phyloP scores from a whole-genome alignment of 148 eudicot species.

The Persicaria maculosa region DNA sequence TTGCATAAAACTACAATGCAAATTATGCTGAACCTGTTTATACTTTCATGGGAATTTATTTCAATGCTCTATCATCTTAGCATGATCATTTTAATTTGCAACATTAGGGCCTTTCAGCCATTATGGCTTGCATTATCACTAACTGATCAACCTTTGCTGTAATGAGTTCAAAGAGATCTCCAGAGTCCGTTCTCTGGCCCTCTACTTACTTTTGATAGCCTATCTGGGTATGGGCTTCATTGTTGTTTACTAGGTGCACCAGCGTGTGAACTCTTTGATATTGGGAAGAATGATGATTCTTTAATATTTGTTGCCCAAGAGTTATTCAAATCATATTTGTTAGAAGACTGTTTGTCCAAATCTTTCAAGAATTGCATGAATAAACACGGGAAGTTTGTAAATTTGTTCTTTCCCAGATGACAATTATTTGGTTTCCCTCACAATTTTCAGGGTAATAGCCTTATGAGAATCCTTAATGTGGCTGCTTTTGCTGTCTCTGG shows the following conservation, averaged over 20 bases:
- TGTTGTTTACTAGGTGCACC: conserved; percentile 2
- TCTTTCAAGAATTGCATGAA: not conserved
- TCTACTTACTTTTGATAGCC: too few relatives aligned
- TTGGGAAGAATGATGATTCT: too few relatives aligned
- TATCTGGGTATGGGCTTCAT: not conserved
- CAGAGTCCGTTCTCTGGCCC: too few relatives aligned
- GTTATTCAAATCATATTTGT: too few relatives aligned
- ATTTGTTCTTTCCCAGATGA: not conserved
- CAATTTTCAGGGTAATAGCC: conserved; percentile 55
- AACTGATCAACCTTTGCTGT: not conserved
- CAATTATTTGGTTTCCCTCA: conserved; percentile 3
- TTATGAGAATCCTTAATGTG: conserved; percentile 75
- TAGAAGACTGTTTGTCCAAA: too few relatives aligned
- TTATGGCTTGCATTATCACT: not conserved
- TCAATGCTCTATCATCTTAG: not conserved
- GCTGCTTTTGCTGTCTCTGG: conserved; percentile 86
- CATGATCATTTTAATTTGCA: not conserved
- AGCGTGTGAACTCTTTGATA: not conserved
- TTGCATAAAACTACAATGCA: not conserved
- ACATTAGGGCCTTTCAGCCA: not conserved
- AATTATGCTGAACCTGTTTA: not conserved
- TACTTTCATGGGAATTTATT: not conserved
- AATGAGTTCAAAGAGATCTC: too few relatives aligned
- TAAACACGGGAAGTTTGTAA: not conserved
- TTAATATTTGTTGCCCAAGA: too few relatives aligned